A percentile compares a stretch with the other conserved stretches of the same genome.
Conservation (phyloP, 495 filamentous ascomycete species). For the Aspergillus affinis region DNA sequence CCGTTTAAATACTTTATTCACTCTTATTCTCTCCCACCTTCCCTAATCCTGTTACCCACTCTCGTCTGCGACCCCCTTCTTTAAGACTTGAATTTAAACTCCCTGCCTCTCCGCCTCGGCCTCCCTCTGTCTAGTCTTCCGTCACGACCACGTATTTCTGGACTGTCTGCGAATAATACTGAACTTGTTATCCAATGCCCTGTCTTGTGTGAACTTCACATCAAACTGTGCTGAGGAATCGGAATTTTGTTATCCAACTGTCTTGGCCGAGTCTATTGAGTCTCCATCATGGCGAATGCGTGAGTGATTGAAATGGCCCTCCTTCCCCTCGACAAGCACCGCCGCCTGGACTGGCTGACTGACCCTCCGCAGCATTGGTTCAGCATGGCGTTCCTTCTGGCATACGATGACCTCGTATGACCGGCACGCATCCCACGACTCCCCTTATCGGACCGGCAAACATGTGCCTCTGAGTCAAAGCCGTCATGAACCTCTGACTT, state of each 20-base stretch:
- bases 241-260: slow-evolving; percentile 2
- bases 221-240: neutral
- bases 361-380: slow-evolving; percentile 51
- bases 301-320: slow-evolving; percentile 14
- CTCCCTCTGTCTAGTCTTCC: slow-evolving; percentile 11
- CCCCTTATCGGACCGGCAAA: slow-evolving; percentile 78
- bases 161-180: neutral
- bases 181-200: slow-evolving; percentile 18
- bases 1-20: slow-evolving; percentile 10
- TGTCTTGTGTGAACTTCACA: slow-evolving; percentile 1
- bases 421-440: slow-evolving; percentile 80
- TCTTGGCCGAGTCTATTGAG: neutral
- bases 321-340: slow-evolving; percentile 2
- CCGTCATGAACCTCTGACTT: slow-evolving; percentile 71
- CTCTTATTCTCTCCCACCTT: slow-evolving; percentile 14
- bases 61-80: slow-evolving; percentile 4
- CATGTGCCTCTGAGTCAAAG: slow-evolving; percentile 75
- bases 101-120: slow-evolving; percentile 11
- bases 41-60: slow-evolving; percentile 8
- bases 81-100: neutral
- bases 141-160: slow-evolving; percentile 13
- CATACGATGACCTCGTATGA: slow-evolving; percentile 87
- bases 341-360: slow-evolving; percentile 7
- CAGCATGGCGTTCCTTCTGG: slow-evolving; percentile 80
- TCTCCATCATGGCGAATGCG: slow-evolving; percentile 25